Base-by-base conservation (phyloP, 306 rosid genomes). In the Vigna angularis region DNA sequence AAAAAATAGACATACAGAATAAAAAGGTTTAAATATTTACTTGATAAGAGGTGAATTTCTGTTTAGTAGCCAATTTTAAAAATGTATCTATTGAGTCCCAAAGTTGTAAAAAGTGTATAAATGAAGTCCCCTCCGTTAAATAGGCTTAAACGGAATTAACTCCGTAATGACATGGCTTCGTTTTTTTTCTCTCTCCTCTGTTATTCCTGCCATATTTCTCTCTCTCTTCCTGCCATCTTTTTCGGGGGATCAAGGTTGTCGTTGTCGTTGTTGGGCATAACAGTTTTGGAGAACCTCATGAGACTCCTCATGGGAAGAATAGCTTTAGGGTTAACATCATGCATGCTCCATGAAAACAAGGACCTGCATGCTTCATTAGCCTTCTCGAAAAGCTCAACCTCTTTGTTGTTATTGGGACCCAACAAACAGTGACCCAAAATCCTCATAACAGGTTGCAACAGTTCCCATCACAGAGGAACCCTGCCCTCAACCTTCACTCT, bases 381-480 rank as follows among this genome's bases (percentile, higher is more conserved):
- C 0, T 75, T 85, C 0, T 47, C 83, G 51, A 76, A 47, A 45
- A 90, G 24, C 69, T 53, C 77, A 10, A 13, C 48, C 12, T 80
- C 53, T 14, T 50, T 79, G 15, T 55, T 79, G 15, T 55, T 51
- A 16, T 63, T 51, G 1, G 79, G 50, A 11, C 90, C 90, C 86
- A 89, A 26, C 66, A 94, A 50, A 50, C 95, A 92, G 36, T 94
- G 95, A 0, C 88, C 95, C 53, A 92, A 16, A 17, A 90, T 79
- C 70, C 94, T 88, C 81, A 90, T 3, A 0, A 87, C 61, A 0
- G 93, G 97, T 26, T 90, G 93, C 55, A 90, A 34, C 76, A 92
- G 40, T 55, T 94, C 98, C 89, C 93, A 92, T 5, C 91, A 90
- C 49, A 94, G 18, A 1, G 92, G 86, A 78, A 92, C 87, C 68